Evolutionary conservation across 176 grass and related monocot genomes (phyloP), one percentile per base, ranked within the genome.

Genomic region (Microstegium vimineum): DNA sequence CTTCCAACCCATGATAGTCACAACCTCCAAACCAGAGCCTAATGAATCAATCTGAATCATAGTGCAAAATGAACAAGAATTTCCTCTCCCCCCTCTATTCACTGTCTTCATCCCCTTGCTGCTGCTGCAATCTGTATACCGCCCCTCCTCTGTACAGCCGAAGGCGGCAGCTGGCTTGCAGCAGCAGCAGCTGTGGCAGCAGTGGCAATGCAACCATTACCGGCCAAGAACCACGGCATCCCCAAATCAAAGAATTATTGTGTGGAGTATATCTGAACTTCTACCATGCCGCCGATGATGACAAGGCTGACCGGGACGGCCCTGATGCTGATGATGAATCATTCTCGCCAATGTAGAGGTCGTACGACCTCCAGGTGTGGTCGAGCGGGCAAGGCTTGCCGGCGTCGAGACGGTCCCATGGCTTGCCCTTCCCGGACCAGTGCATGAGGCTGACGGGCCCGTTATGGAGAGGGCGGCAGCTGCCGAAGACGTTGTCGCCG

Each of bases 371-470:
- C 94, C 94, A 97, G 6, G 92, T 90, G 74, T 79, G 78, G 82
- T 97, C 94, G 20, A 97, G 82, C 1, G 89, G 91, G 64, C 94
- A 97, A 4, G 94, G 94, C 17, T 66, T 84, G 56, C 89, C 89
- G 20, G 89, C 86, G 76, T 97, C 89, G 70, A 97, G 82, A 23
- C 94, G 89, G 67, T 93, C 91, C 94, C 94, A 97, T 1, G 94
- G 94, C 69, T 97, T 97, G 26, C 94, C 94, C 86, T 91, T 97
- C 30, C 94, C 94, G 16, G 91, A 93, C 94, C 94, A 97, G 76
- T 97, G 94, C 94, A 97, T 93, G 5, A 97, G 82, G 82, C 94
- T 97, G 37, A 97, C 94, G 4, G 91, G 91, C 0, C 94, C 94
- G 15, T 92, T 81, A 45, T 97, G 94, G n/a, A 97, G 82, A 0